Evolutionary conservation across 495 filamentous ascomycete species (phyloP), one percentile per base, ranked within the genome.

Genomic region (Clohesyomyces aquaticus): DNA sequence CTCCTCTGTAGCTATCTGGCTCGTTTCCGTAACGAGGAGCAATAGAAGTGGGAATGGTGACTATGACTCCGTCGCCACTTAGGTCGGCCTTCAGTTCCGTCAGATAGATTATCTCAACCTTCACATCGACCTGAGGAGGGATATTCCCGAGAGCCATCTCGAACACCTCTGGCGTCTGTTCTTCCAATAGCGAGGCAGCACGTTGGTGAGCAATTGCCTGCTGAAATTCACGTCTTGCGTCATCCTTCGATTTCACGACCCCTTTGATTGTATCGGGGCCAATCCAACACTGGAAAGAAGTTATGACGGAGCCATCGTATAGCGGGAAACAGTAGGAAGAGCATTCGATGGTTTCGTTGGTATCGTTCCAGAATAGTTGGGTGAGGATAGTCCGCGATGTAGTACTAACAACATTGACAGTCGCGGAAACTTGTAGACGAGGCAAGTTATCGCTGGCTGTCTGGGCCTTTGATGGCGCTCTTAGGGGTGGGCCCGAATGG

Each of bases 21-120:
- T 58, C 61, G 12, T 47, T 16, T 12, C 72, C 72, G 55, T 75
- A 75, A 45, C 72, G 21, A 0, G 72, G 71, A 3, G 71, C 72
- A 10, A 75, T 55, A 22, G 60, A 70, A 1, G 69, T 73, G 21
- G 72, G 72, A 42, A 75, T 55, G 11, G 64, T 75, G 18, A 75
- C 54, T 2, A 68, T 35, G 0, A 67, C 22, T 0, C 67, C 71
- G 25, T 66, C 64, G 0, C 59, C 60, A 16, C 38, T 51, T 8
- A 61, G 35, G 28, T 72, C 61, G 0, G 51, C 27, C 47, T 73
- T 75, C 1, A 75, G 66, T 18, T 69, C 59, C 28, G 35, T 67
- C 28, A 68, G 26, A 32, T 67, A 67, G 9, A 21, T 45, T 6
- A 67, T 56, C 18, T 55, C 57, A 10, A 67, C 57, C 48, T 65